Evolutionary conservation across 73 alveolate species (phyloP).

Genomic region (Stentor coeruleus): DNA sequence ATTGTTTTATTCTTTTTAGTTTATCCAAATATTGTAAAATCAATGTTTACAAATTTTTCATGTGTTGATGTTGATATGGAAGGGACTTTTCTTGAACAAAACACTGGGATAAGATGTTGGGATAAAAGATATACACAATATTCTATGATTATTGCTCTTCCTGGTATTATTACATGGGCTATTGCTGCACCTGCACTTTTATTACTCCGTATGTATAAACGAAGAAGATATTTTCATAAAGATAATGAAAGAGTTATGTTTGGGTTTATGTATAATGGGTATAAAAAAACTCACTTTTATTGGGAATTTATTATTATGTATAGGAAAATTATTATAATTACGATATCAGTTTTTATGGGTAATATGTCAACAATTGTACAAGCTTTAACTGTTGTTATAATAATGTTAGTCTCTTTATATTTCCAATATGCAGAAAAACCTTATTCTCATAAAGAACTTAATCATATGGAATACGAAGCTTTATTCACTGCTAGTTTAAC

Average conservation of each 20-base stretch:
- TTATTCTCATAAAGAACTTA: background rate
- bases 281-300: constrained; percentile 38
- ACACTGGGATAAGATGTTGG: constrained; percentile 40
- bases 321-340: constrained; percentile 40
- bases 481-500: background rate
- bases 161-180: constrained; percentile 39
- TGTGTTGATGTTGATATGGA: constrained; percentile 47
- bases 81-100: constrained; percentile 32
- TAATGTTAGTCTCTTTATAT: background rate
- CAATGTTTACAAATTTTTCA: constrained; percentile 50
- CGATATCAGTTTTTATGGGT: constrained; percentile 35
- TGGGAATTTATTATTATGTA: constrained; percentile 64
- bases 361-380: background rate
- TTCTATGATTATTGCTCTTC: constrained; percentile 37
- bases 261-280: constrained; percentile 63
- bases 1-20: constrained; percentile 47
- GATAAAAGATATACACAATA: constrained; percentile 27
- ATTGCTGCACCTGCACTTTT: background rate
- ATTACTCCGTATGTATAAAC: background rate
- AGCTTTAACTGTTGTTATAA: background rate
- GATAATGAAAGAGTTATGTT: constrained; percentile 39
- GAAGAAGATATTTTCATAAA: background rate
- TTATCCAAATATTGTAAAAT: constrained; percentile 49
- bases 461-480: background rate
- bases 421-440: background rate